Base-by-base conservation (phyloP, 2,329 filamentous ascomycete genomes). In the Emmonsia crescens region DNA sequence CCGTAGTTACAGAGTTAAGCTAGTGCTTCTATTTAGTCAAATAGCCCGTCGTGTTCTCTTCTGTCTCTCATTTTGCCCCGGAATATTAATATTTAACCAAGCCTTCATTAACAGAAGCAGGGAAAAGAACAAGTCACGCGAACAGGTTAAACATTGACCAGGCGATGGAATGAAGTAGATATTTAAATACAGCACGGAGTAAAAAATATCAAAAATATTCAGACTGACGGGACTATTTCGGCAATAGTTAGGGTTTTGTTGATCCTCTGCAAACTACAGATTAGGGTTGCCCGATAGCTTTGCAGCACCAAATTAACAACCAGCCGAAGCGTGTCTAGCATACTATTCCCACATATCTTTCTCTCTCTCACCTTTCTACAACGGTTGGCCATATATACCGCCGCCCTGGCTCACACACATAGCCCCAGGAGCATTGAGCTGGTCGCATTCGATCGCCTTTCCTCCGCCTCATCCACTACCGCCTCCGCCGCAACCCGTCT, bases 361-460 rank as follows among this genome's bases (percentile, higher is more conserved):
- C 33, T 21, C 42, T 27, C 29, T 12, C 29, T 24, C 10, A 14
- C 19, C 29, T 40, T 44, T 49, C 29, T 19, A 24, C 29, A 6
- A 12, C 19, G 31, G 31, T 27, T 40, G 29, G 10, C 57, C 29
- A 12, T 9, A 19, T 51, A 21, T 10, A 40, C 49, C 59, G 57
- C 62, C 59, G 59, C 62, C 63, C 63, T 66, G 64, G 64, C 60
- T 65, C 59, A 31, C 40, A 21, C 61, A 51, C 58, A 21, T 24
- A 24, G 24, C 36, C 44, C 48, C 24, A 56, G 59, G 31, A 63
- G 62, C 59, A 64, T 66, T 56, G 65, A 66, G 60, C 65, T 66
- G 57, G 64, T 64, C 58, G 64, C 65, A 62, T 63, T 66, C 60
- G 38, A 61, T 57, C 61, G 55, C 49, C 29, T 54, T 8, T 44